Conservation (phyloP, 2,329 filamentous ascomycete species). For the Pleurostoma richardsiae region DNA sequence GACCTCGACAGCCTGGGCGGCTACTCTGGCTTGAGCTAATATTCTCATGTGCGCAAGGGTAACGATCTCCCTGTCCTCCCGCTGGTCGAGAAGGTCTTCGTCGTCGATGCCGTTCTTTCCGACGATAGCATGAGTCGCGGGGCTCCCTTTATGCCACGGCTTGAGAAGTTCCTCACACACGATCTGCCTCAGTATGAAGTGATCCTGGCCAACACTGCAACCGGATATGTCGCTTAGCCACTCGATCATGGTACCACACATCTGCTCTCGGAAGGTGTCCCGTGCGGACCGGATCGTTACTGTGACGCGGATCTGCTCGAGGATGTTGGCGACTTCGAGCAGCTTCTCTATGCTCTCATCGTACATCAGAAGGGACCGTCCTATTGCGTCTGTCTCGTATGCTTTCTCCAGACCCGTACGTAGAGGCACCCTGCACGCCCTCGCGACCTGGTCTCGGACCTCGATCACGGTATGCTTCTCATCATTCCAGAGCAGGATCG, state of each 20-base stretch:
- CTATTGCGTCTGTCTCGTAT: slow-evolving; percentile 83
- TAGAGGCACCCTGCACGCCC: slow-evolving; percentile 73
- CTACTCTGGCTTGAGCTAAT: slow-evolving; percentile 21
- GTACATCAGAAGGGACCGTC: slow-evolving; percentile 79
- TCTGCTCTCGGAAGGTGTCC: slow-evolving; percentile 95
- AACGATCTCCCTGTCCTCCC: slow-evolving; percentile 23
- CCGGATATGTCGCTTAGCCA: slow-evolving; percentile 93
- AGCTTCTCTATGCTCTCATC: slow-evolving; percentile 66
- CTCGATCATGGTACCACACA: slow-evolving; percentile 96
- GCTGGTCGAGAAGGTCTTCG: slow-evolving; percentile 60
- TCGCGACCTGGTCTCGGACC: slow-evolving; percentile 82
- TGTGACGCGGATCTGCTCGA: slow-evolving; percentile 94
- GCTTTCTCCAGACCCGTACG: slow-evolving; percentile 69
- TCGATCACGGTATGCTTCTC: slow-evolving; percentile 96
- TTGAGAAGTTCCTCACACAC: slow-evolving; percentile 90
- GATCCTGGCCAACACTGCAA: slow-evolving; percentile 77
- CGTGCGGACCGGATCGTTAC: slow-evolving; percentile 90
- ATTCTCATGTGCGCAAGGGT: slow-evolving; percentile 30
- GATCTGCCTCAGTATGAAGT: slow-evolving; percentile 70
- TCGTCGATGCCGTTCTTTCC: slow-evolving; percentile 78
- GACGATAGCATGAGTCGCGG: slow-evolving; percentile 72
- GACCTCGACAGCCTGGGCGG: slow-evolving; percentile 17
- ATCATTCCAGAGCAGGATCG: slow-evolving; percentile 91
- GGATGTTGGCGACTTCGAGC: slow-evolving; percentile 72
- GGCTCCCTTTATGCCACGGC: slow-evolving; percentile 82